phyloP scores from a whole-genome alignment of 768 basidiomycete genomes.

The Rubroboletus satanas region DNA sequence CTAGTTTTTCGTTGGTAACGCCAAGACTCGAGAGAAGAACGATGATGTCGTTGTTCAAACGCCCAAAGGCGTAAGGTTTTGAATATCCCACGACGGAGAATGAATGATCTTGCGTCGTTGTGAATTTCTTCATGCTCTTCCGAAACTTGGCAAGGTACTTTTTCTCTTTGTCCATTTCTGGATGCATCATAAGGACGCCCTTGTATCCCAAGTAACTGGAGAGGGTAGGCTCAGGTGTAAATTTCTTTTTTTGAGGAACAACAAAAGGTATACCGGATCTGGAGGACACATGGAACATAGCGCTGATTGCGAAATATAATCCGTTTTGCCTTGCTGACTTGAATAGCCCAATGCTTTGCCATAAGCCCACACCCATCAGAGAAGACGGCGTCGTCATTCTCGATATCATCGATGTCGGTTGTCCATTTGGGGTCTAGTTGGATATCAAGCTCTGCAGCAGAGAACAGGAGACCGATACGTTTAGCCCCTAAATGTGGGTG shows the following conservation, averaged over 20 bases:
- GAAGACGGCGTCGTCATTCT: constrained; percentile 52
- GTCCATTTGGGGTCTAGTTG: constrained; percentile 45
- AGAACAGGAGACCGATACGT: constrained; percentile 64
- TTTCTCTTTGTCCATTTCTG: constrained; percentile 47
- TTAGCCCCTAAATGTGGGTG: constrained; percentile 52
- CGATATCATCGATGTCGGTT: constrained; percentile 58
- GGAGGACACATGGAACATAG: constrained; percentile 60
- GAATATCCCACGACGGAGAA: constrained; percentile 68
- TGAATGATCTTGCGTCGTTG: constrained; percentile 49
- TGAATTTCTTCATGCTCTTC: constrained; percentile 70
- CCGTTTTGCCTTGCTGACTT: constrained; percentile 50
- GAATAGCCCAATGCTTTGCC: constrained; percentile 45
- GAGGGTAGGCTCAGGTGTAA: neutral
- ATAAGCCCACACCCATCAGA: constrained; percentile 72
- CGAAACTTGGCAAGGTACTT: constrained; percentile 53
- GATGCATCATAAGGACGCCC: constrained; percentile 66
- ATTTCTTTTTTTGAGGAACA: neutral
- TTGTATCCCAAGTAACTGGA: constrained; percentile 66
- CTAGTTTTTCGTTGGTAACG: constrained; percentile 48
- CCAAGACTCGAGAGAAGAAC: constrained; percentile 64
- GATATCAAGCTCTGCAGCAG: constrained; percentile 58
- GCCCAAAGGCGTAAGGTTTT: constrained; percentile 58
- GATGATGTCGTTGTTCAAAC: constrained; percentile 68
- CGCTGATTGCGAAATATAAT: constrained; percentile 52
- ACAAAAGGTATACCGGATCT: constrained; percentile 46